Base-by-base conservation (phyloP, 345 rosid genomes). In the Turnera subulata region DNA sequence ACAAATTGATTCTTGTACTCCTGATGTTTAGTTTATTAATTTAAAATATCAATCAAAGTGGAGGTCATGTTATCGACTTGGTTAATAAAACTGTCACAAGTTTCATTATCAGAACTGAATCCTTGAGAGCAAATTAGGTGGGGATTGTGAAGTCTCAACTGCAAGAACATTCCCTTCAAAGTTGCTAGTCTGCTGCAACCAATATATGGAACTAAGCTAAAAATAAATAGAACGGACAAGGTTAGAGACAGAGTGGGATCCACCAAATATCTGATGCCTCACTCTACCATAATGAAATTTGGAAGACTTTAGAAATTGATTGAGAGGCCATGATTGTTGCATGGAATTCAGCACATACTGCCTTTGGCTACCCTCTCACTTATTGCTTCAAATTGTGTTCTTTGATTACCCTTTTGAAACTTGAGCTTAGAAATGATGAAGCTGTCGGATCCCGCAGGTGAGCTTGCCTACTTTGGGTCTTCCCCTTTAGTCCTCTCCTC, bases 251-350 rank as follows among this genome's bases (percentile, higher is more conserved):
- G 9, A 53, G 75, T 59, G 73, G 97, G 61, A 46, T 79, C 86
- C 77, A 79, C 77, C 63, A 68, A 71, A 73, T 69, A 81, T 81
- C 72, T 61, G 82, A 77, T 77, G 84, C 80, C 87, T 89, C 79
- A 83, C 84, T 66, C 84, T 55, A 68, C 58, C 90, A 90, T 87
- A 73, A 90, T 87, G 76, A 82, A 59, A 67, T 53, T 68, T 74
- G 49, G 82, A 76, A 80, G 86, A 68, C 68, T 71, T 77, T 68
- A 71, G 71, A 69, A 80, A 61, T 77, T 81, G 94, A 84, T 75
- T 76, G 82, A 68, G 73, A 63, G 50, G 89, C 84, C 78, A 91
- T 91, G 76, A 91, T 91, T 79, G 59, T 75, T 82, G 84, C 96
- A 85, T 88, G 91, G 97, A 90, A 87, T 83, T 90, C 93, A 77